Evolutionary conservation across 116 monocot genomes (phyloP), one percentile per base, ranked within the genome.

Genomic region (Posidonia oceanica): DNA sequence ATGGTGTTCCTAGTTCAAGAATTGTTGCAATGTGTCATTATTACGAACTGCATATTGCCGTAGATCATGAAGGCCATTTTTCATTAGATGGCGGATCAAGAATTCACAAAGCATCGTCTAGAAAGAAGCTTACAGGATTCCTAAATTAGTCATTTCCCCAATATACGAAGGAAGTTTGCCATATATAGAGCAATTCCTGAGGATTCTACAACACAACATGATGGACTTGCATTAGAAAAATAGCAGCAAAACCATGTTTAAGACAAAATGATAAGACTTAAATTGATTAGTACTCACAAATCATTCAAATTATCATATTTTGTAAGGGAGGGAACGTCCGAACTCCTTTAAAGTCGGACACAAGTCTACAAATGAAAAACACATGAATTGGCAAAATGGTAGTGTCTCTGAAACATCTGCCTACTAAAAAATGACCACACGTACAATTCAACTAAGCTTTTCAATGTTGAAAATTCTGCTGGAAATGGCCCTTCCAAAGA

Each of bases 131-230:
- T 85, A 91, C 87, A 87, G 20, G 61, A 48, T 20, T 57, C 57
- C 66, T 17, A 91, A 77, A 53, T 61, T 54, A 16, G 8, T 62
- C 77, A 83, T 72, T 11, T 37, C 13, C 7, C 82, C 80, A 68
- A 91, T 76, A 54, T 80, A 87, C 13, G 48, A 7, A 52, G 87
- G 91, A 41, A 91, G 74, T 65, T 66, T 29, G 59, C 83, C 91
- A 68, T 76, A 72, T 66, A 91, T 82, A 29, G 80, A 85, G 66
- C 85, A 81, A 66, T 87, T 91, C 53, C 87, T 75, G 76, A 91
- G 63, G 61, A 85, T 70, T 74, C 87, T 87, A 41, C 4, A 0
- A 21, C 58, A 37, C 62, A 13, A 36, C 0, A 62, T 62, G 36
- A 23, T 36, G 0, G 7, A 7, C 23, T 12, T 2, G 48, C 29